These are phyloP conservation scores for Quercus robur DNA, from an alignment of 306 rosid species.

Conservation along the genomic window DNA sequence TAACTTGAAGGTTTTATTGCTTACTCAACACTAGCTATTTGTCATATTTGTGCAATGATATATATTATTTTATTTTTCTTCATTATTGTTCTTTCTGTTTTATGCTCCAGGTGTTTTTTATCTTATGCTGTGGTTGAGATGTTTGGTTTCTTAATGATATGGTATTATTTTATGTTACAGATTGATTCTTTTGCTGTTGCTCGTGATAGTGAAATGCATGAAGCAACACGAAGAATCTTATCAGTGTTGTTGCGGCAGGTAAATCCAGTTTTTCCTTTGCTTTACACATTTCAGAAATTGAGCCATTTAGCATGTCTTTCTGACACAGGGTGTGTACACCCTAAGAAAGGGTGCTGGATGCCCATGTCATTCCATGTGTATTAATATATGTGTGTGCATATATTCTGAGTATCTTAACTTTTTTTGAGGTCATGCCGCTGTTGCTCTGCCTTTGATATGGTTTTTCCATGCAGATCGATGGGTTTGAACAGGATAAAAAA, in stretches of 20 bases:
- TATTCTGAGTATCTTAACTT: not conserved
- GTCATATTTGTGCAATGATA: not conserved
- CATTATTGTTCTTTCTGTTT: not conserved
- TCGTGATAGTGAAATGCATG: conserved; percentile 83
- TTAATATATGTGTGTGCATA: not conserved
- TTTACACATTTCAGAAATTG: not conserved
- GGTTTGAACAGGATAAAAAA: conserved; percentile 89
- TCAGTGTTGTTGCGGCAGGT: conserved; percentile 66
- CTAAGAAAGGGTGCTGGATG: not conserved
- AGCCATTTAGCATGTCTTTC: not conserved
- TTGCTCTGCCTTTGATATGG: not conserved
- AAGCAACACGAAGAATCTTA: conserved; percentile 84
- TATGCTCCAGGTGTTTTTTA: not conserved
- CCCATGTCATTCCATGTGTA: not conserved
- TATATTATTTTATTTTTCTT: not conserved
- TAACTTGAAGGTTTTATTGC: conserved; percentile 24
- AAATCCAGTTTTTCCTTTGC: not conserved
- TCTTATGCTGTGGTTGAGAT: not conserved
- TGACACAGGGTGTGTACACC: not conserved
- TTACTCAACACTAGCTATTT: conserved; percentile 2
- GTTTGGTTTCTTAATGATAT: conserved; percentile 1
- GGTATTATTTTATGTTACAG: conserved; percentile 29
- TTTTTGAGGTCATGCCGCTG: not conserved
- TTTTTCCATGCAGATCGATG: conserved; percentile 74
- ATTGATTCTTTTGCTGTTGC: conserved; percentile 80